These are phyloP conservation scores for Colletotrichum sp. DNA, from an alignment of 2,329 filamentous ascomycete species.

Conservation along the genomic window DNA sequence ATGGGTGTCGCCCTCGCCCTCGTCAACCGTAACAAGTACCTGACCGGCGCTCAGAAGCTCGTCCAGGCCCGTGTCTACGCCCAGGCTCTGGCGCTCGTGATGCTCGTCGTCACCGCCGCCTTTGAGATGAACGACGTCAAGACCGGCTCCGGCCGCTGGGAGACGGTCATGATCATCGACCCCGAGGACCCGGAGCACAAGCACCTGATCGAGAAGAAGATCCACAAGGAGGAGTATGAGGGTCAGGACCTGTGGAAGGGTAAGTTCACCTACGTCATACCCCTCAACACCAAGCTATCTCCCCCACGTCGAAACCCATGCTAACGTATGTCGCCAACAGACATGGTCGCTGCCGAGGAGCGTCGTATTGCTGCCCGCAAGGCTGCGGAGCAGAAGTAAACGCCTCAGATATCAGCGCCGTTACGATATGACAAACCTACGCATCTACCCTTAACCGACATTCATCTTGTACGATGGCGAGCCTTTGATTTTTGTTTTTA, in stretches of 20 bases:
- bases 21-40: slow-evolving; percentile 78
- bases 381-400: slow-evolving; percentile 19
- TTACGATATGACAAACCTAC: neutral
- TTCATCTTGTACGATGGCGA: slow-evolving; percentile 2
- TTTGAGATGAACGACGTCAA: slow-evolving; percentile 83
- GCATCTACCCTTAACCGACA: neutral
- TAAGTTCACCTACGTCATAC: slow-evolving; percentile 41
- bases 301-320: neutral
- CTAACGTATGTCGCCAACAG: slow-evolving; percentile 45
- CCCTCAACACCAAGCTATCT: neutral
- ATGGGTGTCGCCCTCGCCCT: slow-evolving; percentile 78
- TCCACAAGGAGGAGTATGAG: slow-evolving; percentile 86
- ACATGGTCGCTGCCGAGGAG: slow-evolving; percentile 86
- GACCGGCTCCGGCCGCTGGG: slow-evolving; percentile 78
- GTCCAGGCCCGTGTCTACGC: slow-evolving; percentile 96
- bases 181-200: slow-evolving; percentile 84
- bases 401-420: neutral
- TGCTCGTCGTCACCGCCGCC: slow-evolving; percentile 80
- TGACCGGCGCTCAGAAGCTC: slow-evolving; percentile 81
- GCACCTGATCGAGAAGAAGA: slow-evolving; percentile 82
- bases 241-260: slow-evolving; percentile 94
- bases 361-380: slow-evolving; percentile 52
- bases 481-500: neutral
- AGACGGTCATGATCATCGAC: slow-evolving; percentile 82
- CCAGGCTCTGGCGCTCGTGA: slow-evolving; percentile 84